phyloP scores from a whole-genome alignment of 1,284 basidiomycete species.

The Paramarasmius palmivorus region DNA sequence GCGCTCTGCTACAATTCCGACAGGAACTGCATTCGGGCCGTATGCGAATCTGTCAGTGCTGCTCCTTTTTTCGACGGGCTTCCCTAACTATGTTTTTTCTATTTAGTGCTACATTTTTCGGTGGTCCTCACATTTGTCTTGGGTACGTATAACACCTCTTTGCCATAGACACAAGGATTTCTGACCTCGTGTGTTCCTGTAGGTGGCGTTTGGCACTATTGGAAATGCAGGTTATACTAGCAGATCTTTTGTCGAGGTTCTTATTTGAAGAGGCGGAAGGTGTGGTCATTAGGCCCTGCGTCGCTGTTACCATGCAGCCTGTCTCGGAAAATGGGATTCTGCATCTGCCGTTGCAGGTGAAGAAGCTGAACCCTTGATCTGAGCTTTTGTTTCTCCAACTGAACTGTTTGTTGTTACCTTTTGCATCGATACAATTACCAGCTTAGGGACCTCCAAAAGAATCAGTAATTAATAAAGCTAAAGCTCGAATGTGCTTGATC shows the following conservation, averaged over 20 bases:
- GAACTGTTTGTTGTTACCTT: no score
- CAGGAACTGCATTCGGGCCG: constrained; percentile 16
- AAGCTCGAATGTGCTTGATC: no score
- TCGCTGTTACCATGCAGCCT: constrained; percentile 3
- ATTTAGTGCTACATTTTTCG: constrained; percentile 15
- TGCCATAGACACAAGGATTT: not conserved
- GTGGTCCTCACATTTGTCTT: constrained; percentile 16
- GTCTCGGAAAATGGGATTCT: not conserved
- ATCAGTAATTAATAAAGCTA: no score
- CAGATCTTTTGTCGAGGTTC: not conserved
- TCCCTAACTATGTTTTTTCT: not conserved
- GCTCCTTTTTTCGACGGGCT: not conserved
- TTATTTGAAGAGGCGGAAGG: not conserved
- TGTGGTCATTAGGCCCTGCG: not conserved
- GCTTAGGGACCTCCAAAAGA: no score
- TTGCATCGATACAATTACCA: no score
- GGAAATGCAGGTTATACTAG: constrained; percentile 1
- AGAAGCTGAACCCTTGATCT: not conserved
- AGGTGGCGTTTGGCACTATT: constrained; percentile 19
- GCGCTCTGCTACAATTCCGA: constrained; percentile 4
- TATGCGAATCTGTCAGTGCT: constrained; percentile 19
- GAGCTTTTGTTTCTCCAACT: no score
- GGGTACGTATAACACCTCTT: constrained; percentile 9
- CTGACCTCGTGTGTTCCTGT: not conserved
- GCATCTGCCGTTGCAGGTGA: constrained; percentile 1